Percentiles rank a stretch among this genome's conserved stretches.
These are phyloP conservation scores for Oryza nivara DNA, from an alignment of 176 grass and related monocot genomes.

Conservation along the genomic window DNA sequence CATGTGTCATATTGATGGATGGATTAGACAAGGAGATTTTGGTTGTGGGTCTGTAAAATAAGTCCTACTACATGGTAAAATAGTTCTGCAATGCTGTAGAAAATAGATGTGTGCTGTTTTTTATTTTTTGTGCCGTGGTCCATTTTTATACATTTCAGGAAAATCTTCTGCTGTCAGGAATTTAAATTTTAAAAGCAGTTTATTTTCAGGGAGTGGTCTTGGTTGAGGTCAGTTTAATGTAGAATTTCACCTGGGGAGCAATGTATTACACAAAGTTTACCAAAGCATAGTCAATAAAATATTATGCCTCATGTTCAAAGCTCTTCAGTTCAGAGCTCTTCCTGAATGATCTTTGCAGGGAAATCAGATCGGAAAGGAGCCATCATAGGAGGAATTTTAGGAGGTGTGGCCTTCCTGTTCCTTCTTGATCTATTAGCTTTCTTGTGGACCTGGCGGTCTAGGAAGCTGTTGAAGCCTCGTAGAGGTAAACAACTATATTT, in stretches of 20 bases:
- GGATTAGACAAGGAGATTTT: not conserved
- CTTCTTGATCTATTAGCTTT: slow-evolving; percentile 52
- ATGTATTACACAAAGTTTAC: not conserved
- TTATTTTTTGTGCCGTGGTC: not conserved
- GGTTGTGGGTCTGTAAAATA: not conserved
- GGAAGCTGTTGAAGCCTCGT: slow-evolving; percentile 32
- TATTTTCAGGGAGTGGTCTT: slow-evolving; percentile 7
- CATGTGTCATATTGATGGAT: not conserved
- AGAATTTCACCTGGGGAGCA: slow-evolving; percentile 15
- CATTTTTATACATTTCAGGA: not conserved
- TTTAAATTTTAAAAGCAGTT: not conserved
- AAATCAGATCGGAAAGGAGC: slow-evolving; percentile 59
- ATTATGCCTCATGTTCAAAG: not conserved
- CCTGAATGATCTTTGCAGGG: slow-evolving; percentile 48
- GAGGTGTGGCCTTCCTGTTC: slow-evolving; percentile 55
- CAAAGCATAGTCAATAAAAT: not conserved
- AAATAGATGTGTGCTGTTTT: not conserved
- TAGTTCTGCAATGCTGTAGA: not conserved
- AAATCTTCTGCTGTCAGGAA: not conserved
- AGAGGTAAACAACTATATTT: slow-evolving; percentile 50
- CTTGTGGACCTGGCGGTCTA: slow-evolving; percentile 47
- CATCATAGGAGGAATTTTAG: slow-evolving; percentile 65
- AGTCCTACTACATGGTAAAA: not conserved
- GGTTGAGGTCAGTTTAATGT: not conserved
- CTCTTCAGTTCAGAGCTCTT: slow-evolving; percentile 7